Percentiles rank a stretch among this genome's conserved stretches.
Evolutionary conservation across 192 early-diverging fungal species (phyloP).

Genomic region (Physocladia obscura): DNA sequence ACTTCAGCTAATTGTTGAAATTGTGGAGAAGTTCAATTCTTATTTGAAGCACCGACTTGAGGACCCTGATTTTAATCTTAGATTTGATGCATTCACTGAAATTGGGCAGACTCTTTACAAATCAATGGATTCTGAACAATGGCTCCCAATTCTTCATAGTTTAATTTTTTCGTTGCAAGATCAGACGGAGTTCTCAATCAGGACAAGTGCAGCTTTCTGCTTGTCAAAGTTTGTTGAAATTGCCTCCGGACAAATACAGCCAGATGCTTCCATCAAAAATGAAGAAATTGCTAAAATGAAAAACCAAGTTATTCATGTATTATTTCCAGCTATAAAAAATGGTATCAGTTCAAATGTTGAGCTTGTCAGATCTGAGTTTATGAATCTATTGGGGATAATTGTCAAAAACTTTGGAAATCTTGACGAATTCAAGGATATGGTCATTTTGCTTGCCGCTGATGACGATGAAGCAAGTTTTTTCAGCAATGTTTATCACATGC

Average conservation of each 20-base stretch:
- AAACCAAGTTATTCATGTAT: constrained; percentile 45
- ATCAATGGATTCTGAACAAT: constrained; percentile 67
- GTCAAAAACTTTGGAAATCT: constrained; percentile 62
- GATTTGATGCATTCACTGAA: constrained; percentile 70
- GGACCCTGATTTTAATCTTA: constrained; percentile 82
- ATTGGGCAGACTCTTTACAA: constrained; percentile 72
- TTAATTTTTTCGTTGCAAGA: constrained; percentile 81
- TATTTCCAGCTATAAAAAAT: constrained; percentile 73
- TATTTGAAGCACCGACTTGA: constrained; percentile 73
- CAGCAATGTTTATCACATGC: constrained; percentile 92
- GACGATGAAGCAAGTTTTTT: constrained; percentile 96
- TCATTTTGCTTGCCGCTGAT: constrained; percentile 60
- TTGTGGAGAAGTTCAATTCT: constrained; percentile 78
- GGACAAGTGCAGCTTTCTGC: constrained; percentile 76
- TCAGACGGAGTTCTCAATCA: constrained; percentile 81
- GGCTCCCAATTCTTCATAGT: constrained; percentile 90
- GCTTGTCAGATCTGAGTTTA: constrained; percentile 71
- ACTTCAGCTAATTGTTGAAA: constrained; percentile 49
- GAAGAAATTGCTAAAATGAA: constrained; percentile 11
- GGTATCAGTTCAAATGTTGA: constrained; percentile 54
- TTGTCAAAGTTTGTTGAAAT: constrained; percentile 71
- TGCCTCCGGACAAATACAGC: constrained; percentile 37
- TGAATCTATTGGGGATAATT: constrained; percentile 60
- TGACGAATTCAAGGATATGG: constrained; percentile 66
- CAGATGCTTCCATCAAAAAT: not conserved